Evolutionary conservation across 2,329 filamentous ascomycete genomes (phyloP), one percentile per base, ranked within the genome.

Genomic region (Aspergillus novofumigatus): DNA sequence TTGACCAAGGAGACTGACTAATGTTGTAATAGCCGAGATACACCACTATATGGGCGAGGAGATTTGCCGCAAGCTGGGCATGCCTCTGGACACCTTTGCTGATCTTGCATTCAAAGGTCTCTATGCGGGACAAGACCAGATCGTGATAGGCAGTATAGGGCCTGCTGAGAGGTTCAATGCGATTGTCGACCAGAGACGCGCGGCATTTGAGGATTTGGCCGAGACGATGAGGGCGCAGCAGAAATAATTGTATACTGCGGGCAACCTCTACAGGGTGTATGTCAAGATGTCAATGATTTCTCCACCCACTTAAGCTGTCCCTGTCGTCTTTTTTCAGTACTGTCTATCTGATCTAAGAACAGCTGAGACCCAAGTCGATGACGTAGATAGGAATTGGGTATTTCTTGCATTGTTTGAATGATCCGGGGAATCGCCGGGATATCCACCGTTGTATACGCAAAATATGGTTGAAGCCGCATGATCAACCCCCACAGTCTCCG

Each of bases 41-140:
- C 81, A 83, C 62, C 74, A 80, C 54, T 70, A 74, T 48, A 70
- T 78, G 58, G 77, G 77, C n/a, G 55, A 75, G 25, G 71, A 77
- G 17, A 62, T 66, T 6, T 79, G 80, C 3, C 69, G 72, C 2
- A 62, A 68, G 5, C 55, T 83, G 11, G 81, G 80, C 3, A 83
- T 84, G 77, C 79, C 81, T 3, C 54, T 81, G 20, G 65, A 63
- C 3, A 65, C 72, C 3, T 84, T 79, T 59, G 74, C 70, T 1
- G 72, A 81, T 0, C 75, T 78, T 29, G 72, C 77, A 5, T 84
- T 77, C 72, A 62, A 65, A 2, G 77, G 72, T 2, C 62, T 84
- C 48, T 60, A 65, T 9, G 60, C 64, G 3, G 77, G 77, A 2
- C 72, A 78, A 14, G 74, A 79, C 49, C 73, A 81, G 55, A 68